Evolutionary conservation across 768 basidiomycete genomes (phyloP), one percentile per base, ranked within the genome.

Genomic region (Trametes maxima): DNA sequence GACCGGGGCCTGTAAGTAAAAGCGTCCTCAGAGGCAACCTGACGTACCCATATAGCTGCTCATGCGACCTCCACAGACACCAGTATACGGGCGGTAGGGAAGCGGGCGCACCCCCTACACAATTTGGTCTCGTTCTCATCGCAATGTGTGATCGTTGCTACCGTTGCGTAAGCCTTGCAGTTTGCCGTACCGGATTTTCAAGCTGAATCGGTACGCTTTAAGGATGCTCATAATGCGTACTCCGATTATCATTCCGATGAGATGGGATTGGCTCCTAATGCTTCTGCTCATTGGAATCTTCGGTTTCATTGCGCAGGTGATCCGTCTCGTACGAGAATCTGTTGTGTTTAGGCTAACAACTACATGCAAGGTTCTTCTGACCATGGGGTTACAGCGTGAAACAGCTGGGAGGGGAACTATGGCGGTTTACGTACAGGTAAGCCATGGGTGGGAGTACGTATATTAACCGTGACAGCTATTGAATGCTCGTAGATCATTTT

Each of bases 81-180:
- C 0, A 72, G 76, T 3, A 80, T 87, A 25, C 83, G 91, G 11
- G 82, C 83, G 0, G 90, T 94, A 39, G 92, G 93, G 0, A 86
- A 82, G 59, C 80, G 87, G 5, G 92, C 92, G 1, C 87, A 90
- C 65, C 78, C 92, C 0, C 72, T 93, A 58, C 93, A 95, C 70
- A 78, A 82, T 2, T 79, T 94, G 66, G 74, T 80, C 0, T 91
- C 83, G 55, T 93, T 88, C 71, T 85, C 88, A 1, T 70, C 79
- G 8, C 77, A 82, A 64, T 87, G 83, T 53, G 79, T 86, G 0
- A 66, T 80, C 22, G 72, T 74, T 2, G 77, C 74, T 1, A 66
- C 73, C 10, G 33, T 77, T 55, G 74, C 64, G 73, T 74, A 40
- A 46, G 70, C 57, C 2, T 24, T 19, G 3, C 1, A 39, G 21